Evolutionary conservation across 306 rosid species (phyloP).

Genomic region (Prunus davidiana): DNA sequence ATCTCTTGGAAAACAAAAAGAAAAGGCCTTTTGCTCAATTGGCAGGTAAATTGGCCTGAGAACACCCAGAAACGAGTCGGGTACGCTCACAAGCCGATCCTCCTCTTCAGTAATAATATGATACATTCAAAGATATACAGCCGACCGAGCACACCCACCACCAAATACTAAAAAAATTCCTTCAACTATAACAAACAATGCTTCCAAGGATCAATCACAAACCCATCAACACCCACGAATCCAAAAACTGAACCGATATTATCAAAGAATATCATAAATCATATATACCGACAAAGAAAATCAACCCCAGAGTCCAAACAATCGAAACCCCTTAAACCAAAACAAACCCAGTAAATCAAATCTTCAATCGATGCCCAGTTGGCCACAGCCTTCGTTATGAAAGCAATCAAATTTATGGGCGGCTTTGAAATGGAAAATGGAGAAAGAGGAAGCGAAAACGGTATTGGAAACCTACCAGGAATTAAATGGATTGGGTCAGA

Average conservation of each 20-base stretch:
- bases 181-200: conserved; percentile 17
- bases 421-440: neutral
- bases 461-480: conserved; percentile 10
- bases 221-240: conserved; percentile 2
- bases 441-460: conserved; percentile 1
- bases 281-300: neutral
- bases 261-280: neutral
- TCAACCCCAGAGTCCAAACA: neutral
- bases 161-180: conserved; percentile 2
- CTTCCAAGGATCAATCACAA: conserved; percentile 21
- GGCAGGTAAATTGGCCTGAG: conserved; percentile 43
- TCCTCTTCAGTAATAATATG: conserved; percentile 34
- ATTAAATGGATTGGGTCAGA: neutral
- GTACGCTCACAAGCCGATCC: conserved; percentile 57
- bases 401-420: neutral
- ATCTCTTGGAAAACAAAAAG: conserved; percentile 36
- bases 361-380: neutral
- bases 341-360: neutral
- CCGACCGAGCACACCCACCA: conserved; percentile 16
- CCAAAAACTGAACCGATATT: neutral
- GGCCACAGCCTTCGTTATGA: neutral
- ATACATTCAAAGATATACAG: conserved; percentile 61
- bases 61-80: conserved; percentile 56
- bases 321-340: neutral
- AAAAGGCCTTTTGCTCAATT: conserved; percentile 23